Conservation (phyloP, 331 rosid species). For the Phaseolus coccineus region DNA sequence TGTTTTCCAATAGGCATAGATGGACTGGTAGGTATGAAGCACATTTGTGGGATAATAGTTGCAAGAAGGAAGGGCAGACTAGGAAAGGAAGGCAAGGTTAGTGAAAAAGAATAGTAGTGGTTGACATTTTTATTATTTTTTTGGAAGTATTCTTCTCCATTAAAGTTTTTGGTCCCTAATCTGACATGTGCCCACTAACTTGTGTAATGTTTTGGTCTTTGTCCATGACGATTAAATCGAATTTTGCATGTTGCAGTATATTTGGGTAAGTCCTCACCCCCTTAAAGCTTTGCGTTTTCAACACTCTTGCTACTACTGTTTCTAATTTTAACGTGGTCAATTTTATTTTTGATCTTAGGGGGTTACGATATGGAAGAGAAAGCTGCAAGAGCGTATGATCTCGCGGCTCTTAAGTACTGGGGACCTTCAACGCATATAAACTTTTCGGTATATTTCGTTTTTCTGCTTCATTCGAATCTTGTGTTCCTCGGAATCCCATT, state of each 20-base stretch:
- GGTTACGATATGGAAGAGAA: slow-evolving; percentile 99
- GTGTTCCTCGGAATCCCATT: not conserved
- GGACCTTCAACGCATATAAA: slow-evolving; percentile 94
- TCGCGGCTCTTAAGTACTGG: slow-evolving; percentile 97
- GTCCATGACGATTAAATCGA: slow-evolving; percentile 53
- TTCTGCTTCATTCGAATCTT: not conserved
- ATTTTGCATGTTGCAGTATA: slow-evolving; percentile 65
- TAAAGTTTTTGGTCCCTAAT: slow-evolving; percentile 37
- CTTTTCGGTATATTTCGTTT: slow-evolving; percentile 65
- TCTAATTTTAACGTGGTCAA: not conserved
- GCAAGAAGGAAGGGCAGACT: slow-evolving; percentile 99
- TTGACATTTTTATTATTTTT: slow-evolving; percentile 3
- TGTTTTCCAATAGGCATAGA: slow-evolving; percentile 63
- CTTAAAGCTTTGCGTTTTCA: not conserved
- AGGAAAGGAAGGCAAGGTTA: slow-evolving; percentile 99
- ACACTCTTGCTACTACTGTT: not conserved
- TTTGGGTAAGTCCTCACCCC: slow-evolving; percentile 63
- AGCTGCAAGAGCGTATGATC: slow-evolving; percentile 99
- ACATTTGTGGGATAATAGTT: slow-evolving; percentile 98
- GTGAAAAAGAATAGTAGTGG: slow-evolving; percentile 23
- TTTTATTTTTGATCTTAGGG: slow-evolving; percentile 49
- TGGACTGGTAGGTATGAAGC: slow-evolving; percentile 99
- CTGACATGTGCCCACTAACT: slow-evolving; percentile 49
- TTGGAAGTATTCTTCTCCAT: slow-evolving; percentile 31
- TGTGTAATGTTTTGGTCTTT: slow-evolving; percentile 48